Conservation (phyloP, 1,139 yeast species). For the Taphrina betulina region DNA sequence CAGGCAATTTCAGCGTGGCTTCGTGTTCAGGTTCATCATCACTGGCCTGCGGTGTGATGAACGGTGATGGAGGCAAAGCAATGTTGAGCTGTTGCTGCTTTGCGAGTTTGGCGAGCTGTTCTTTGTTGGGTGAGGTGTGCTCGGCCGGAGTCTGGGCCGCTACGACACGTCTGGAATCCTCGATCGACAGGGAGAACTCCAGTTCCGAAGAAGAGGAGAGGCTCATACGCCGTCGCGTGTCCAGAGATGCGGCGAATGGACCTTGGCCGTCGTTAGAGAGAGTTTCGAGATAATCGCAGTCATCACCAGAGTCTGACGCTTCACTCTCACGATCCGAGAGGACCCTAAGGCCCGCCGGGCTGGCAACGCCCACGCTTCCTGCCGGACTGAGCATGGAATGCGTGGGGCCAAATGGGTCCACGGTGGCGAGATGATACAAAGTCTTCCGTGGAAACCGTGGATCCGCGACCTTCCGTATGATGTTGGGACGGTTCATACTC, state of each 20-base stretch:
- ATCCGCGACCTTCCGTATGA: conserved; percentile 20
- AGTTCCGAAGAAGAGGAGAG: conserved; percentile 19
- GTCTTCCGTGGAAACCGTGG: conserved; percentile 29
- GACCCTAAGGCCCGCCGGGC: not conserved
- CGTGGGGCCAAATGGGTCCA: conserved; percentile 14
- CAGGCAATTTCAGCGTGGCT: not conserved
- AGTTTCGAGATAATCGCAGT: conserved; percentile 1
- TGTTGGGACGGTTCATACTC: conserved; percentile 1
- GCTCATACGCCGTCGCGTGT: conserved; percentile 15
- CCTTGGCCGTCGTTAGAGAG: conserved; percentile 17
- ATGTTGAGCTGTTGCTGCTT: conserved; percentile 21
- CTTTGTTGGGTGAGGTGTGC: conserved; percentile 17
- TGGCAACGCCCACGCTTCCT: not conserved
- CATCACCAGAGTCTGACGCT: conserved; percentile 2
- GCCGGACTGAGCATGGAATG: not conserved
- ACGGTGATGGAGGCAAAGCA: conserved; percentile 29
- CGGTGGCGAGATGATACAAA: conserved; percentile 25
- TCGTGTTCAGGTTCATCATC: conserved; percentile 4
- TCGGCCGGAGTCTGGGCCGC: conserved; percentile 12
- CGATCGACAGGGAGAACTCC: conserved; percentile 17
- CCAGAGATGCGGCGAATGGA: conserved; percentile 25
- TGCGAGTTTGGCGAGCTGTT: not conserved
- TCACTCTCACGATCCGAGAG: not conserved
- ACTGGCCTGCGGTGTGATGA: conserved; percentile 24
- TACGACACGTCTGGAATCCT: not conserved